Base-by-base conservation (phyloP, 164 flowering plant species). In the Echeveria elegans region DNA sequence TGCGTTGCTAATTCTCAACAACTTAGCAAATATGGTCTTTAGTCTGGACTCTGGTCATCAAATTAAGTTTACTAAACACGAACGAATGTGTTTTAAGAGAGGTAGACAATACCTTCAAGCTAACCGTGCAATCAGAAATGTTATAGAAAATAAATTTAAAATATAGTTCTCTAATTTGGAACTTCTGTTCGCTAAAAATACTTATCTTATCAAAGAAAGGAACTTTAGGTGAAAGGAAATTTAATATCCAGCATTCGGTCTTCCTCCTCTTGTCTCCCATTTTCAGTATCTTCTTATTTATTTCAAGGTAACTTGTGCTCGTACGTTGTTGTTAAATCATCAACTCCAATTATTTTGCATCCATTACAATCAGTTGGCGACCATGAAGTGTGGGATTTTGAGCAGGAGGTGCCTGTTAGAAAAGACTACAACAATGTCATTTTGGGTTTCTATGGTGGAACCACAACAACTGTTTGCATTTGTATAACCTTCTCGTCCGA, bases 321-420 rank as follows among this genome's bases (percentile, higher is more conserved):
- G 10, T 50, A 50, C 26, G n/a, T n/a, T n/a, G 26, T n/a, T 50
- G 56, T 50, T 50, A 50, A n/a, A 50, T 50, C 23, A 50, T 50
- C 56, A n/a, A n/a, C 56, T 23, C 26, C 56, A 9, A 50, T 23
- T 50, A 24, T 50, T 50, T 50, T 5, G 7, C 0, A 11, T 43
- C 56, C 5, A n/a, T 50, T 50, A 50, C 26, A 6, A n/a, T 21
- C 23, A 5, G 47, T 21, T 7, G 26, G 26, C 24, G 23, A 23
- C 26, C 14, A 63, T 63, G 65, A 63, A 63, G 65, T 18, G 65
- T 63, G 65, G 65, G 65, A 63, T 34, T 63, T 63, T 63, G 65
- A 63, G 65, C 24, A 63, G 11, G 41, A 63, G 26, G 41, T 63
- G 38, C 41, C 45, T 24, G 14, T 63, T 19, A 36, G 65, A 30